Evolutionary conservation across 306 rosid genomes (phyloP), one percentile per base, ranked within the genome.

Genomic region (Glycyrrhiza uralensis): DNA sequence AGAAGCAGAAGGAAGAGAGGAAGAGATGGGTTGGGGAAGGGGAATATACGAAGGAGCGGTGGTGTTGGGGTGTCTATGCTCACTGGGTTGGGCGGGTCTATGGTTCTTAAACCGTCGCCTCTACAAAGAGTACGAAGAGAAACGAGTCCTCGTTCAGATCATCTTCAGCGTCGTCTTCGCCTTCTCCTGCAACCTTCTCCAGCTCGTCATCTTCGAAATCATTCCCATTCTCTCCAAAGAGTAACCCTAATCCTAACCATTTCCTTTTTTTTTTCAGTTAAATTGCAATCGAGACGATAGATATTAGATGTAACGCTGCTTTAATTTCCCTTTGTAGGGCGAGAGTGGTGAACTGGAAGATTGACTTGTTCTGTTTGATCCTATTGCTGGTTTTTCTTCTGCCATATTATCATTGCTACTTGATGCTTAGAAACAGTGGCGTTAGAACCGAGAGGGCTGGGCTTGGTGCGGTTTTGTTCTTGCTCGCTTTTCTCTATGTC

Each of bases 171-270:
- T 91, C 32, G 96, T 94, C 72, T 91, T 94, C 33, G 92, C 99
- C 45, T 91, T 94, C 90, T 94, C 97, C 51, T 91, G 97, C 84
- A 91, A 94, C 83, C 99, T 94, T 15, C 87, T 94, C 32, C 96
- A 94, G 79, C 97, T 94, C 7, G 99, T 94, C 6, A 82, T 94
- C 72, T 94, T 94, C 74, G 99, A 94, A 91, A 94, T 94, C 87
- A 91, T 94, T 42, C 99, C 96, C 36, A 30, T 94, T 52, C 99
- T 94, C n/a, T 94, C 99, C 79, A 92, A 86, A 75, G 88, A 86
- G 97, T 86, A 18, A 19, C 4, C 42, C 11, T 49, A 45, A 26
- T 12, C 15, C 7, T 26, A 50, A 8, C 66, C 26, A 22, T 33
- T 17, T 32, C 44, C 24, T 6, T 29, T 57, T 14, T 9, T 42